Base-by-base conservation (phyloP, 2,329 filamentous ascomycete genomes). In the Pseudocercospora pini-densiflorae region DNA sequence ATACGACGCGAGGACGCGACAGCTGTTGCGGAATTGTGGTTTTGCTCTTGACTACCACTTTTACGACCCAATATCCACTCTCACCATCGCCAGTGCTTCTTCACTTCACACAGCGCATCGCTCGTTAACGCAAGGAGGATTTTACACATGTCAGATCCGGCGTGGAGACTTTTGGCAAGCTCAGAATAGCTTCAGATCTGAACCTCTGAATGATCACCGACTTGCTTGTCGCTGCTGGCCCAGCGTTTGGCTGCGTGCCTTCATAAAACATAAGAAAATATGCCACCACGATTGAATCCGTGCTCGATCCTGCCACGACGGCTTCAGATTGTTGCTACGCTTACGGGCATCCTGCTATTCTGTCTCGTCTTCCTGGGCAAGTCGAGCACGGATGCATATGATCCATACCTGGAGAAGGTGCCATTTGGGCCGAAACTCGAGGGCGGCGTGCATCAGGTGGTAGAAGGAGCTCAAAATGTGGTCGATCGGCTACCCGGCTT, bases 401-500 rank as follows among this genome's bases (percentile, higher is more conserved):
- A 76, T 55, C 67, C 69, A 5, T 73, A 75, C 55, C 63, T 77
- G 24, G 64, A 73, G 59, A 71, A 73, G 43, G 70, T 82, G 68
- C 68, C 77, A 67, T 66, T 75, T 55, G 72, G 77, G 43, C 76
- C 77, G n/a, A 70, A 78, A 61, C 71, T 83, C 19, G 62, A 80
- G 73, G 63, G 78, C 74, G 61, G 78, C 72, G 68, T 79, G 76
- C 70, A 81, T 76, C 73, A 78, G 76, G 70, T 79, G 6, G 68
- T 74, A 19, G 61, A 72, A 59, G 71, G 79, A 49, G 71, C 79
- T 74, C 72, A 81, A 77, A 74, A 79, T 76, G 71, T 81, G n/a
- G 72, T 76, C 43, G 68, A 77, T 54, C 69, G 79, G 43, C 63
- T 79, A 7, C 71, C 90, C 89, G 49, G 63, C 0, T 94, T 94